phyloP scores from a whole-genome alignment of 176 grass and related monocot species.

The Areca catechu region DNA sequence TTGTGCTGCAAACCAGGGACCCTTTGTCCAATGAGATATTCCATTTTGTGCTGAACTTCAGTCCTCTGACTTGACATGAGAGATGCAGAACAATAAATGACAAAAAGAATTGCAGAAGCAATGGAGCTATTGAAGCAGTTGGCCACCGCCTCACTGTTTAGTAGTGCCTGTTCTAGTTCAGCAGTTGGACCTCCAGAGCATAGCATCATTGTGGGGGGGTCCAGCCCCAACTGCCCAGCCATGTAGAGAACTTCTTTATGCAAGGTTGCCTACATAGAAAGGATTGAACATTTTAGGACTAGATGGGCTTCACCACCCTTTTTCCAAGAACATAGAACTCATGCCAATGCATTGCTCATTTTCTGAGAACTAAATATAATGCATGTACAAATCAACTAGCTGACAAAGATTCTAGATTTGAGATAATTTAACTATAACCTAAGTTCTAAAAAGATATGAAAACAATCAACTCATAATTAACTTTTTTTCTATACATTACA shows the following conservation, averaged over 20 bases:
- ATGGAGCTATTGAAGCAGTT: constrained; percentile 68
- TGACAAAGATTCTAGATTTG: no score
- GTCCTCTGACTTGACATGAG: constrained; percentile 45
- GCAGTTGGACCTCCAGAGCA: constrained; percentile 42
- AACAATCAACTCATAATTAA: no score
- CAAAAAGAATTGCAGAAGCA: constrained; percentile 56
- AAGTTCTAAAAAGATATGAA: no score
- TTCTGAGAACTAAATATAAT: no score
- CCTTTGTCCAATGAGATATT: constrained; percentile 18
- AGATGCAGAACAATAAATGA: constrained; percentile 65
- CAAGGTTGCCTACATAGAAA: constrained; percentile 57
- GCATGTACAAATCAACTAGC: no score
- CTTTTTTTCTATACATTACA: no score
- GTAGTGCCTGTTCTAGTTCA: constrained; percentile 62
- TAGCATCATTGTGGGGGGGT: constrained; percentile 74
- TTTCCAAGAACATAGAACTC: no score
- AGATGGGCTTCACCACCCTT: no score
- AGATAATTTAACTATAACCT: no score
- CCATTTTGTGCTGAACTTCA: constrained; percentile 40
- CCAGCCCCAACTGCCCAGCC: constrained; percentile 88
- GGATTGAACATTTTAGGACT: not conserved
- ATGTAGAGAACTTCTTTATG: constrained; percentile 72
- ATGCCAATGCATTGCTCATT: no score
- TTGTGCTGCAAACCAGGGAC: constrained; percentile 18
- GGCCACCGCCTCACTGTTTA: constrained; percentile 70